Evolutionary conservation across 1,284 basidiomycete species (phyloP).

Genomic region (Moesziomyces sp.): DNA sequence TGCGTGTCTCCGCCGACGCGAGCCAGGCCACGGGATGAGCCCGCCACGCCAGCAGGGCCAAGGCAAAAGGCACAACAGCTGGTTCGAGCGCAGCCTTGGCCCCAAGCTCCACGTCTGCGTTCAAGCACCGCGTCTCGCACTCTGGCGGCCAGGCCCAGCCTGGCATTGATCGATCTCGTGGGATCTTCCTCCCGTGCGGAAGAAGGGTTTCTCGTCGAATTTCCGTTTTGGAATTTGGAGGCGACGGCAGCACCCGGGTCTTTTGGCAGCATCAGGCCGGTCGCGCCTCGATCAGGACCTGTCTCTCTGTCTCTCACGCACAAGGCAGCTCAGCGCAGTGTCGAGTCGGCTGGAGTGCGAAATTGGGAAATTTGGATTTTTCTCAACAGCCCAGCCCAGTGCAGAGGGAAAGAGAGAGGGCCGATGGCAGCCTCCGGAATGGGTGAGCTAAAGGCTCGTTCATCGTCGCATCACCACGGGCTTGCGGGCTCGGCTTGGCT

Average conservation of each 20-base stretch:
- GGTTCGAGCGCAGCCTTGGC: slow-evolving; percentile 31
- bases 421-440: no score
- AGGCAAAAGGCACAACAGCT: slow-evolving; percentile 10
- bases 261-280: background rate
- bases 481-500: no score
- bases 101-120: slow-evolving; percentile 33
- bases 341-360: slow-evolving; percentile 3
- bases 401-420: no score
- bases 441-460: no score
- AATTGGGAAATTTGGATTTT: background rate
- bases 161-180: slow-evolving; percentile 18
- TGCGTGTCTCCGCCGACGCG: no score
- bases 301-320: background rate
- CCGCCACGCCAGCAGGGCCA: slow-evolving; percentile 22
- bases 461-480: no score
- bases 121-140: slow-evolving; percentile 18
- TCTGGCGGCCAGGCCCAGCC: slow-evolving; percentile 7
- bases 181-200: slow-evolving; percentile 24
- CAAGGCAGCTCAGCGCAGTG: slow-evolving; percentile 27
- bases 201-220: slow-evolving; percentile 2
- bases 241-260: slow-evolving; percentile 4
- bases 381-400: no score
- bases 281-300: no score
- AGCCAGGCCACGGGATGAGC: background rate
- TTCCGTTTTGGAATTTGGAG: slow-evolving; percentile 19